A percentile compares a stretch with the other conserved stretches of the same genome.
phyloP scores from a whole-genome alignment of 768 basidiomycete genomes.

The Thelephora aurantiotincta region DNA sequence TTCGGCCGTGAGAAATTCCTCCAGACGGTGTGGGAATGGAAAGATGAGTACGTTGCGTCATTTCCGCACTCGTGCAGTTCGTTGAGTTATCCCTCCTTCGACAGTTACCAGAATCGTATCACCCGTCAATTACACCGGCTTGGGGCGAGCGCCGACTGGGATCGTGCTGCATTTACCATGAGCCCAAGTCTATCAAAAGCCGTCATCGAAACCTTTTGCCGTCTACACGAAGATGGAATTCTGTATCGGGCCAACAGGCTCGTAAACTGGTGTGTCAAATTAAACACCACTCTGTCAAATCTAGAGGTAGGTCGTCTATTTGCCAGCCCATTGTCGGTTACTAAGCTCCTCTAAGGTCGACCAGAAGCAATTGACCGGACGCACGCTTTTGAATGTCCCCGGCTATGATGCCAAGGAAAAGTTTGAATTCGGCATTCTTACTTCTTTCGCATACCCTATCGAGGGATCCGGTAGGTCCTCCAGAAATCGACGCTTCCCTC shows the following conservation, averaged over 20 bases:
- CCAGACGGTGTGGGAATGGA: slow-evolving; percentile 90
- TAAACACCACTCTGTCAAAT: slow-evolving; percentile 97
- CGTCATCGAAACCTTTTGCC: slow-evolving; percentile 85
- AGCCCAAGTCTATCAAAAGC: slow-evolving; percentile 71
- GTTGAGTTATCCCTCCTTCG: neutral
- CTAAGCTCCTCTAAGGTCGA: slow-evolving; percentile 48
- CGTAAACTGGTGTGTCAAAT: slow-evolving; percentile 93
- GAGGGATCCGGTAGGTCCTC: slow-evolving; percentile 56
- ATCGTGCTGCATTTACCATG: slow-evolving; percentile 92
- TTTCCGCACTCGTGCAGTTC: slow-evolving; percentile 1
- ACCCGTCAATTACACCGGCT: slow-evolving; percentile 79
- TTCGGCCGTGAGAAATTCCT: slow-evolving; percentile 90
- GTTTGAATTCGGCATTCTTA: slow-evolving; percentile 94
- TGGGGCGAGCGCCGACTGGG: slow-evolving; percentile 93
- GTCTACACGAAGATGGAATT: slow-evolving; percentile 80
- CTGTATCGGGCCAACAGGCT: slow-evolving; percentile 92
- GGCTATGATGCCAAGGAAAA: slow-evolving; percentile 93
- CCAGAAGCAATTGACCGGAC: slow-evolving; percentile 75
- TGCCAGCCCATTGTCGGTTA: neutral
- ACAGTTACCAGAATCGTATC: slow-evolving; percentile 85
- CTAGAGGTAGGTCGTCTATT: slow-evolving; percentile 49
- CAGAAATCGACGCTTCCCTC: neutral
- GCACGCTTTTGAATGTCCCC: slow-evolving; percentile 78
- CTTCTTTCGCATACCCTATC: slow-evolving; percentile 89
- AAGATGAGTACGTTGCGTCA: slow-evolving; percentile 62